Base-by-base conservation (phyloP, 108 stramenopile species). In the Cyclotella kingstonii region DNA sequence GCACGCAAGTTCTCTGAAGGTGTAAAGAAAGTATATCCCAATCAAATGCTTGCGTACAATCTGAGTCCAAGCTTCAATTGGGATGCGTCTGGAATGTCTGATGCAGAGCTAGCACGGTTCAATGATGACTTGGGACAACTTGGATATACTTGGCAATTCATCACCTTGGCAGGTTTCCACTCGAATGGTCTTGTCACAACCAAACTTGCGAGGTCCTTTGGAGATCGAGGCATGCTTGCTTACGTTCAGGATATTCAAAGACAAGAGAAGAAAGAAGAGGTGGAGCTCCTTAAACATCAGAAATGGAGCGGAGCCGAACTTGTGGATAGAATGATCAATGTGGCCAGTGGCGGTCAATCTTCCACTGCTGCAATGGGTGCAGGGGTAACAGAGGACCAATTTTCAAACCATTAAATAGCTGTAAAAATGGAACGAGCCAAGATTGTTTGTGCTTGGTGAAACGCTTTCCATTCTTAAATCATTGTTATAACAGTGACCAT, bases 11-110 rank as follows among this genome's bases (percentile, higher is more conserved):
- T 90, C 57, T 79, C 79, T 39, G 73, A 84, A 22, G 88, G 88
- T 61, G 86, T 90, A 5, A 81, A 80, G 62, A 68, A 73, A 34
- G 80, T 75, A 17, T 63, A 61, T 40, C 95, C 96, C 7, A 76
- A 93, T 50, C 91, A 95, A 71, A 95, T 91, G 93, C 81, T 95
- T 63, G 95, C 97, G 30, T 96, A 96, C 85, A 96, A 97, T 78
- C 68, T 96, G 38, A 85, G 83, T 40, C 97, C 97, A 49, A 85
- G 83, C 55, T 97, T 97, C 71, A 97, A 97, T 79, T 97, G 97
- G 97, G 94, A 95, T 69, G 86, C 89, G 31, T 91, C 93, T 11
- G 95, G 95, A 1, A 91, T 95, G 94, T 65, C 80, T 17, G 93
- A 96, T 56, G 66, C 39, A 25, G 76, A 95, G 33, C 73, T 95